Evolutionary conservation across 2,329 filamentous ascomycete species (phyloP).

Genomic region (Calonectria naviculata): DNA sequence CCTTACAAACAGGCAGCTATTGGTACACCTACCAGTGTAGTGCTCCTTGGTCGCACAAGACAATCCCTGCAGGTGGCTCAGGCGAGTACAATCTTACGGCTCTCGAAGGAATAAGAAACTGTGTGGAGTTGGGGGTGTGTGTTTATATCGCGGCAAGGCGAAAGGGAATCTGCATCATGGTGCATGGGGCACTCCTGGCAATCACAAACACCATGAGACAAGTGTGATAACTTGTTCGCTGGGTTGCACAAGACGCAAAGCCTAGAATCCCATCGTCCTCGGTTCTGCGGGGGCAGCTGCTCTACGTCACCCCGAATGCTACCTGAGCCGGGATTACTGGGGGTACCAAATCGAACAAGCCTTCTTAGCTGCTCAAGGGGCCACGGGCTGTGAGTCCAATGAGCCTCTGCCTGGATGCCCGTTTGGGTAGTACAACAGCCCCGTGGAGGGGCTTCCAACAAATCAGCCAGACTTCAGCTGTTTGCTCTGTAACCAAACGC

Average conservation of each 20-base stretch:
- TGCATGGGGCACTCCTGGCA: background rate
- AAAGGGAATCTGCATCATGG: background rate
- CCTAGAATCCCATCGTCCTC: background rate
- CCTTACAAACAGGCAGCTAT: no score
- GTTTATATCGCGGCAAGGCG: background rate
- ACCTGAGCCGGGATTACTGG: background rate
- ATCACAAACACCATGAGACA: background rate
- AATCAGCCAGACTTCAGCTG: background rate
- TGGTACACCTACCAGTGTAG: no score
- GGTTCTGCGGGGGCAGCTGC: background rate
- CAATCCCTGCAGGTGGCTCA: no score
- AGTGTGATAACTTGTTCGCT: background rate
- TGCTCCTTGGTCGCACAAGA: no score
- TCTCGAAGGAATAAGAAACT: no score
- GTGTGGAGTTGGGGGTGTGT: no score
- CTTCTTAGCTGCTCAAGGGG: background rate
- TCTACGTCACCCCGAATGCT: background rate
- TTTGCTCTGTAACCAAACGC: background rate
- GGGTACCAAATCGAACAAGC: background rate
- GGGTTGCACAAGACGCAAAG: background rate
- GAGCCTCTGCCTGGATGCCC: background rate
- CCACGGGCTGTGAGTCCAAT: background rate
- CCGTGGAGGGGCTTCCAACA: background rate
- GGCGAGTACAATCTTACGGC: no score
- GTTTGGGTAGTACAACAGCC: background rate